Percentiles rank a stretch among this genome's conserved stretches.
These are phyloP conservation scores for Domatiomyces globalis DNA, from an alignment of 2,329 filamentous ascomycete genomes.

Conservation along the genomic window DNA sequence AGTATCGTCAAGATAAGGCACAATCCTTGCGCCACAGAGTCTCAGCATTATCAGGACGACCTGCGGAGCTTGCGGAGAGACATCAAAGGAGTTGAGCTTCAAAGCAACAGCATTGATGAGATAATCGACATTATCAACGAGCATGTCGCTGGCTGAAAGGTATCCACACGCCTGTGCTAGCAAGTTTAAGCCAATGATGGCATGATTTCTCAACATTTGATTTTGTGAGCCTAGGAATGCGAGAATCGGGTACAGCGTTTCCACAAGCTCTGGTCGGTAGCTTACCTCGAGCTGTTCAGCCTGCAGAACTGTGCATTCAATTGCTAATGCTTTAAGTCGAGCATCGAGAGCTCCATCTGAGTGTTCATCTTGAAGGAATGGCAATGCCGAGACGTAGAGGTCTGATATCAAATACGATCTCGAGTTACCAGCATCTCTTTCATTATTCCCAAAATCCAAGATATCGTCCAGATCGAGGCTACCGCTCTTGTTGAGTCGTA, in stretches of 20 bases:
- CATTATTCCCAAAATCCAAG: conserved; percentile 42
- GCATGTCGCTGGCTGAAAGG: conserved; percentile 55
- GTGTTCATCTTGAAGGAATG: conserved; percentile 24
- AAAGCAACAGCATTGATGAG: conserved; percentile 85
- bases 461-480: conserved; percentile 23
- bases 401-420: conserved; percentile 30
- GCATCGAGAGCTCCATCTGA: conserved; percentile 42
- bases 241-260: conserved; percentile 80
- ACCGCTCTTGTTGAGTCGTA: conserved; percentile 31
- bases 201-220: conserved; percentile 57
- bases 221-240: conserved; percentile 68
- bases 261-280: conserved; percentile 76
- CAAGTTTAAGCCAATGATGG: conserved; percentile 67
- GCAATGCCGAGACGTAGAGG: conserved; percentile 30
- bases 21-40: conserved; percentile 62
- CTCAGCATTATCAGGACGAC: conserved; percentile 90
- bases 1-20: conserved; percentile 85
- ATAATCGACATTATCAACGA: conserved; percentile 89
- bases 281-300: conserved; percentile 50
- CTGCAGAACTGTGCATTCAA: conserved; percentile 68
- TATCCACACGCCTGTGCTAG: conserved; percentile 68
- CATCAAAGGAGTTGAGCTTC: conserved; percentile 79
- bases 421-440: conserved; percentile 21
- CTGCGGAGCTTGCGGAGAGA: conserved; percentile 79
- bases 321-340: conserved; percentile 60